Conservation (phyloP, 1,284 basidiomycete genomes). For the Fomitiporia mediterranea region DNA sequence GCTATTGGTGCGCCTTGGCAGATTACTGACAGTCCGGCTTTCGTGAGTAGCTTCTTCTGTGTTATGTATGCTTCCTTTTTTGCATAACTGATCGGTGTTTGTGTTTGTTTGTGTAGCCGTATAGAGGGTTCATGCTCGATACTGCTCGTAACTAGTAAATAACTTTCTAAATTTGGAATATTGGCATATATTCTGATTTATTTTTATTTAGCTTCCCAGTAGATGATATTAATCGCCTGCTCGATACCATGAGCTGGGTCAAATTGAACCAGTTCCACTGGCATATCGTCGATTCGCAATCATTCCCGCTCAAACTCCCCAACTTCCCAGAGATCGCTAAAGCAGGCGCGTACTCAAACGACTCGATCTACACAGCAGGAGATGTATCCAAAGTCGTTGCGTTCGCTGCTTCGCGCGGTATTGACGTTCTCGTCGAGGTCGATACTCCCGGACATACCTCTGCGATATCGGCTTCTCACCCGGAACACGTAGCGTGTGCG, state of each 20-base stretch:
- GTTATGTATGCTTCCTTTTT: not conserved
- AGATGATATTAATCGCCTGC: constrained; percentile 60
- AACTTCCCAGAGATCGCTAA: constrained; percentile 56
- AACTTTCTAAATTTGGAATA: too few species aligned
- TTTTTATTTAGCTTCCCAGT: constrained; percentile 52
- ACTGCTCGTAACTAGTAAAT: constrained; percentile 62
- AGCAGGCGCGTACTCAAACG: constrained; percentile 27
- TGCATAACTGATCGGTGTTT: not conserved
- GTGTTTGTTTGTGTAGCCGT: constrained; percentile 43
- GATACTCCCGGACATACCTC: constrained; percentile 81
- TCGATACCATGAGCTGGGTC: constrained; percentile 85
- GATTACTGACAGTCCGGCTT: constrained; percentile 62
- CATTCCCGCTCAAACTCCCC: constrained; percentile 69
- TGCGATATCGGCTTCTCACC: constrained; percentile 57
- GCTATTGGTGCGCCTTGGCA: constrained; percentile 53
- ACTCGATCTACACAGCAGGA: constrained; percentile 51
- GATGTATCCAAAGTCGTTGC: constrained; percentile 62
- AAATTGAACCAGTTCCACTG: constrained; percentile 83
- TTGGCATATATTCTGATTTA: not conserved
- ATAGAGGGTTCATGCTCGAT: constrained; percentile 80
- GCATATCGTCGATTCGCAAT: constrained; percentile 75
- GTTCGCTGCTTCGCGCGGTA: constrained; percentile 74
- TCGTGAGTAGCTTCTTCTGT: constrained; percentile 37
- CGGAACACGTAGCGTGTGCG: constrained; percentile 72
- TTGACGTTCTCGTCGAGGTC: constrained; percentile 70